phyloP scores from a whole-genome alignment of 2,329 filamentous ascomycete genomes.

The Epichloe hybrida region DNA sequence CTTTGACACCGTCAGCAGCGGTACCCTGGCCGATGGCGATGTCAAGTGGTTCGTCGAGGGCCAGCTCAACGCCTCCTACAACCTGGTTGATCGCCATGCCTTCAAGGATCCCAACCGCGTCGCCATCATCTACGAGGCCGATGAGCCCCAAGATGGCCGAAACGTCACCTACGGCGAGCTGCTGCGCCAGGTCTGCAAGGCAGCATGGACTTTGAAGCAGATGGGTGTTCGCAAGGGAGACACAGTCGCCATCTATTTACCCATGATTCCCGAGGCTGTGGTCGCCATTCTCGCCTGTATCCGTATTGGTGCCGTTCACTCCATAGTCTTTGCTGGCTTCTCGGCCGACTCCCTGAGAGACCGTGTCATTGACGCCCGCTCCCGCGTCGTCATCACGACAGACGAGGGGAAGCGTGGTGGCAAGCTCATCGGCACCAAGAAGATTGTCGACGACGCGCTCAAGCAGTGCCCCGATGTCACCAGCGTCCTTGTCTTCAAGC shows the following conservation, averaged over 20 bases:
- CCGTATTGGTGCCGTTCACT: slow-evolving; percentile 91
- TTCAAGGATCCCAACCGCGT: slow-evolving; percentile 84
- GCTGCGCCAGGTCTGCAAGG: slow-evolving; percentile 76
- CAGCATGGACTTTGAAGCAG: slow-evolving; percentile 78
- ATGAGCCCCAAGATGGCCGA: slow-evolving; percentile 76
- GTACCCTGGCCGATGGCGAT: slow-evolving; percentile 67
- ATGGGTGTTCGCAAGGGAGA: slow-evolving; percentile 97
- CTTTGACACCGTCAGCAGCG: slow-evolving; percentile 77
- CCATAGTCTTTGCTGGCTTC: slow-evolving; percentile 95
- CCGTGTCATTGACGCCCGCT: slow-evolving; percentile 80
- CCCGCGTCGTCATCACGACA: slow-evolving; percentile 88
- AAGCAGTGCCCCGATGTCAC: slow-evolving; percentile 87
- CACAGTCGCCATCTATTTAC: slow-evolving; percentile 91
- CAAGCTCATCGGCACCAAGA: slow-evolving; percentile 95
- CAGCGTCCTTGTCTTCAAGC: slow-evolving; percentile 83
- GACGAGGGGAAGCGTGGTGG: slow-evolving; percentile 97
- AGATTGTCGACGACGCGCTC: slow-evolving; percentile 94
- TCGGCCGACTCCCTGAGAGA: slow-evolving; percentile 92
- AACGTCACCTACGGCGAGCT: slow-evolving; percentile 89
- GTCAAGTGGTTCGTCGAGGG: slow-evolving; percentile 92
- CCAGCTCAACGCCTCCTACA: slow-evolving; percentile 88
- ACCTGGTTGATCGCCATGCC: slow-evolving; percentile 95
- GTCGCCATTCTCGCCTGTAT: slow-evolving; percentile 82
- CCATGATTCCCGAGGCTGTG: slow-evolving; percentile 96
- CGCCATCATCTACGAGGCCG: slow-evolving; percentile 97